Conservation (phyloP, 768 basidiomycete genomes). For the Sarcodon sp. region DNA sequence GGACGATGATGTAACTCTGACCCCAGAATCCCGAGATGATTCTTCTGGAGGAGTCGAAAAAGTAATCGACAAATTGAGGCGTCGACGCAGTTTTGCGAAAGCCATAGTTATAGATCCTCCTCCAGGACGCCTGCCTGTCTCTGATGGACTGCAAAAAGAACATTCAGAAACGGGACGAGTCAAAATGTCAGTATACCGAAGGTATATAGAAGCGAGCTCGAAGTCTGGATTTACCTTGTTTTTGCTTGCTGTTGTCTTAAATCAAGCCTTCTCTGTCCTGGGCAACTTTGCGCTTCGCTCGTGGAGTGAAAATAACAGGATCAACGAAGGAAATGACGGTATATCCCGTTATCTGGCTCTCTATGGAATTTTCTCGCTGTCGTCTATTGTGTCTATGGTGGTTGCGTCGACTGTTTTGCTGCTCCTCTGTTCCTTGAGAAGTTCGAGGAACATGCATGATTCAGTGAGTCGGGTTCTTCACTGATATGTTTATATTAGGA, state of each 20-base stretch:
- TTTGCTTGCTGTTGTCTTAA: slow-evolving; percentile 33
- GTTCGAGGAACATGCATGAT: slow-evolving; percentile 69
- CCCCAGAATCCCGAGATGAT: slow-evolving; percentile 9
- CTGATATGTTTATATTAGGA: neutral
- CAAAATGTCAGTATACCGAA: slow-evolving; percentile 59
- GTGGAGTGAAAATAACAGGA: slow-evolving; percentile 74
- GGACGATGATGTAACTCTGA: slow-evolving; percentile 10
- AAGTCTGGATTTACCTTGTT: slow-evolving; percentile 50
- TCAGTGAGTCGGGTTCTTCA: slow-evolving; percentile 21
- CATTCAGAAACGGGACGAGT: slow-evolving; percentile 75
- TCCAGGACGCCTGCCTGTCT: slow-evolving; percentile 22
- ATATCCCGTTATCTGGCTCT: slow-evolving; percentile 45
- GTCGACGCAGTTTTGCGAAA: slow-evolving; percentile 43
- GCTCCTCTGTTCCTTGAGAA: slow-evolving; percentile 66
- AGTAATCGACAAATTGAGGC: slow-evolving; percentile 45
- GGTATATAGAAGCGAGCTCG: slow-evolving; percentile 75
- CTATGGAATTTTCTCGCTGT: slow-evolving; percentile 58
- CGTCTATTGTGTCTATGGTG: slow-evolving; percentile 39
- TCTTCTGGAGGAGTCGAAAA: slow-evolving; percentile 15
- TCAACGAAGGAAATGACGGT: slow-evolving; percentile 41
- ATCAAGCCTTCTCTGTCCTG: slow-evolving; percentile 49
- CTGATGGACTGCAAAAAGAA: slow-evolving; percentile 46
- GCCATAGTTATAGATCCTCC: slow-evolving; percentile 34
- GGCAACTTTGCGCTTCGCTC: slow-evolving; percentile 57
- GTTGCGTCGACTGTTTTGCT: slow-evolving; percentile 54